A percentile compares a stretch with the other conserved stretches of the same genome.
phyloP scores from a whole-genome alignment of 345 rosid species.

The Bretschneidera sinensis region DNA sequence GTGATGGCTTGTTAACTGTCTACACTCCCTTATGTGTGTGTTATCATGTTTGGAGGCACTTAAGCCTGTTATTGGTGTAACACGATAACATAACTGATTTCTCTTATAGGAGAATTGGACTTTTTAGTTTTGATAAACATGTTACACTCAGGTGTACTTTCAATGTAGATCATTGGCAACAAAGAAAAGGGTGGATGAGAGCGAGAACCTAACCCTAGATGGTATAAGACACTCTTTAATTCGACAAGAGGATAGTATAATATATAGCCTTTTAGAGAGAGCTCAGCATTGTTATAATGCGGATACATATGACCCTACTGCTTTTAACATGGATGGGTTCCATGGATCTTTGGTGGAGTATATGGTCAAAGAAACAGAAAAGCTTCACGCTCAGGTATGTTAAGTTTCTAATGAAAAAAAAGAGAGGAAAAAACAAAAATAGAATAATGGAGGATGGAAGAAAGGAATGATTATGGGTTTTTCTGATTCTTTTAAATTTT shows the following conservation, averaged over 20 bases:
- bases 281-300: conserved; percentile 80
- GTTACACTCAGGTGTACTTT: conserved; percentile 7
- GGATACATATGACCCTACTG: conserved; percentile 76
- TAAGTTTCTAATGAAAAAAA: too few species aligned
- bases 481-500: conserved; percentile 9
- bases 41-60: too few species aligned
- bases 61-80: neutral
- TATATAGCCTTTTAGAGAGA: conserved; percentile 74
- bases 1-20: neutral
- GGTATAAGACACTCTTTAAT: conserved; percentile 71
- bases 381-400: conserved; percentile 75
- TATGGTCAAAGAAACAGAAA: conserved; percentile 78
- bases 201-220: conserved; percentile 68
- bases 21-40: too few species aligned
- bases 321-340: conserved; percentile 69
- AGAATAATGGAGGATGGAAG: conserved; percentile 68
- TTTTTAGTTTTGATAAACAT: neutral
- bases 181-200: conserved; percentile 62
- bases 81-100: neutral
- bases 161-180: conserved; percentile 37
- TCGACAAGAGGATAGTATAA: conserved; percentile 90
- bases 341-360: conserved; percentile 80
- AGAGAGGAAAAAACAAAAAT: too few species aligned
- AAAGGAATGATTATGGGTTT: conserved; percentile 35
- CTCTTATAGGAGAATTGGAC: neutral